phyloP scores from a whole-genome alignment of 164 flowering plant species.

The Kingdonia uniflora region DNA sequence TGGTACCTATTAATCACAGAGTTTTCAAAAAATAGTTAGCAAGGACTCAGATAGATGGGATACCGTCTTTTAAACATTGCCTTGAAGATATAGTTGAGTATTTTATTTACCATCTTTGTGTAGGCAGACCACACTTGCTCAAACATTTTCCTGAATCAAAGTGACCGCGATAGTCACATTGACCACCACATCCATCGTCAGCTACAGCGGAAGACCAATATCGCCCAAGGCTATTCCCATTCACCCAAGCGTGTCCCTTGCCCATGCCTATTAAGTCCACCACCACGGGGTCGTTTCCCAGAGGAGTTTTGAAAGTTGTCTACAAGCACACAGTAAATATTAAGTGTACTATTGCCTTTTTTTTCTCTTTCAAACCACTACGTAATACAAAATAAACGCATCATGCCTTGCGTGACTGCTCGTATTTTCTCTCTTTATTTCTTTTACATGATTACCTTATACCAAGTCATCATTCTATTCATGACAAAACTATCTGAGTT shows the following conservation, averaged over 20 bases:
- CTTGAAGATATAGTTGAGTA: too few relatives aligned
- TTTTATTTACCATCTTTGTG: slow-evolving; percentile 47
- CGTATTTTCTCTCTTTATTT: too few relatives aligned
- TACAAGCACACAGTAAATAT: slow-evolving; percentile 11
- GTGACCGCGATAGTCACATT: slow-evolving; percentile 61
- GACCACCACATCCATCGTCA: slow-evolving; percentile 26
- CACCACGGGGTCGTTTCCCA: slow-evolving; percentile 55
- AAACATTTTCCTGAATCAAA: slow-evolving; percentile 34
- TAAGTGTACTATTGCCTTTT: too few relatives aligned
- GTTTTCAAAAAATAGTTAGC: neutral
- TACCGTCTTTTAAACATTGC: too few relatives aligned
- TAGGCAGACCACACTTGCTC: slow-evolving; percentile 43
- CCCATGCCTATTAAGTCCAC: slow-evolving; percentile 64
- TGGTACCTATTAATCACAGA: slow-evolving; percentile 49
- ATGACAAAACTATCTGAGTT: slow-evolving; percentile 15
- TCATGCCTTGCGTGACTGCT: too few relatives aligned
- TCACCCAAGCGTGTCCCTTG: slow-evolving; percentile 75
- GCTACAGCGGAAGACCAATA: slow-evolving; percentile 51
- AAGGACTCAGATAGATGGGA: too few relatives aligned
- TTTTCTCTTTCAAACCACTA: too few relatives aligned
- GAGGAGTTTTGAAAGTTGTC: slow-evolving; percentile 59
- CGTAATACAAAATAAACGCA: too few relatives aligned
- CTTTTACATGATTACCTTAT: too few relatives aligned
- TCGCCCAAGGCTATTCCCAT: slow-evolving; percentile 57
- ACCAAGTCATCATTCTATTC: slow-evolving; percentile 46